Conservation (phyloP, 495 filamentous ascomycete species). For the Aspergillus campestris region DNA sequence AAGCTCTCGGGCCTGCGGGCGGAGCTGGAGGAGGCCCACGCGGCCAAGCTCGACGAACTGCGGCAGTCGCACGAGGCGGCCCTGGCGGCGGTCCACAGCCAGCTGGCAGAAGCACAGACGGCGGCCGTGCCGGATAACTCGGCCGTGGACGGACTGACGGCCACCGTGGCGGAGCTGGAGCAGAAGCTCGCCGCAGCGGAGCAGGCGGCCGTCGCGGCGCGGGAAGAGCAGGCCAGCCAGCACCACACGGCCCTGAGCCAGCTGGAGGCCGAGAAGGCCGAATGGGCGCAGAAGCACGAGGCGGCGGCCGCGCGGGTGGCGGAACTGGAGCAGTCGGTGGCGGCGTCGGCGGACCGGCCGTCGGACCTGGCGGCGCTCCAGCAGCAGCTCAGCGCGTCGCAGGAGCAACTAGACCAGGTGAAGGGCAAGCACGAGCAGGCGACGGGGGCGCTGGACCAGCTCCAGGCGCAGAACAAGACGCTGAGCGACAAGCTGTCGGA, state of each 20-base stretch:
- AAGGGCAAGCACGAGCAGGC: constrained; percentile 25
- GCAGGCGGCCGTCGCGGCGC: constrained; percentile 20
- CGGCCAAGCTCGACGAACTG: constrained; percentile 31
- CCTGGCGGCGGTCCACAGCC: constrained; percentile 23
- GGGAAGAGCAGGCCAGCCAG: constrained; percentile 23
- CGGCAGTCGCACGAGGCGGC: constrained; percentile 29
- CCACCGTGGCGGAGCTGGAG: constrained; percentile 29
- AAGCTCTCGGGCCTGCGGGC: constrained; percentile 29
- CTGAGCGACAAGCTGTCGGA: constrained; percentile 29
- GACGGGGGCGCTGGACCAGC: constrained; percentile 25
- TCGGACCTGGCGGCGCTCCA: constrained; percentile 28
- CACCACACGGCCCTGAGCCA: constrained; percentile 26
- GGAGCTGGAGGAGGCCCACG: constrained; percentile 31
- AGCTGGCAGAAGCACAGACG: constrained; percentile 27
- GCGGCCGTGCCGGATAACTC: constrained; percentile 32
- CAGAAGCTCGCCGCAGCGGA: constrained; percentile 29
- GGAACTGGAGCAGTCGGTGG: constrained; percentile 28
- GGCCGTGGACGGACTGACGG: constrained; percentile 26
- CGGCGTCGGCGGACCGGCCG: constrained; percentile 20
- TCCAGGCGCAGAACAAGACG: constrained; percentile 20
- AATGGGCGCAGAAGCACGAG: constrained; percentile 27
- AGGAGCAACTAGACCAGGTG: constrained; percentile 25
- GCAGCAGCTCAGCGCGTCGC: constrained; percentile 27
- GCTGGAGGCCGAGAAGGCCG: constrained; percentile 25
- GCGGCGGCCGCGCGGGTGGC: constrained; percentile 18